Percentiles rank a stretch among this genome's conserved stretches.
phyloP scores from a whole-genome alignment of 257 asterid species.

The Solanum chmielewskii region DNA sequence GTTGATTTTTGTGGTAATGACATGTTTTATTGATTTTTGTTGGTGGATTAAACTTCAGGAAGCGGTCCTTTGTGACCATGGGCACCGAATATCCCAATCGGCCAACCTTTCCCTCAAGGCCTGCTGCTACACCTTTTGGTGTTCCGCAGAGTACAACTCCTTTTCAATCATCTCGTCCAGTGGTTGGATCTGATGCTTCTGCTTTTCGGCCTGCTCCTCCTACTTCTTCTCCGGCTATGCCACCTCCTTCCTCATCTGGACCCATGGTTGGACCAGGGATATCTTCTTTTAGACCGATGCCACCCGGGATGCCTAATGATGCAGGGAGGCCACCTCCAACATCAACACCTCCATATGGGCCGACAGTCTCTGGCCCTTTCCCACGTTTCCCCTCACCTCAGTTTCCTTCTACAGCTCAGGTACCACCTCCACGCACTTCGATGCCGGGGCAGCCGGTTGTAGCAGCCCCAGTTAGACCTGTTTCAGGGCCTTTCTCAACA shows the following conservation, averaged over 20 bases:
- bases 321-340: constrained; percentile 37
- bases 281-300: constrained; percentile 37
- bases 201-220: not conserved
- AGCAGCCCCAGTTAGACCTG: constrained; percentile 36
- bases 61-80: constrained; percentile 30
- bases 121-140: constrained; percentile 41
- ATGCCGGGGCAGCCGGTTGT: constrained; percentile 33
- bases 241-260: not conserved
- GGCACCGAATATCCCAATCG: constrained; percentile 63
- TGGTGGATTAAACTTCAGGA: constrained; percentile 12
- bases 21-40: not conserved
- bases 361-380: constrained; percentile 34
- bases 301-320: constrained; percentile 24
- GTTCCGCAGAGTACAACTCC: constrained; percentile 42
- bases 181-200: constrained; percentile 27
- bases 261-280: constrained; percentile 5
- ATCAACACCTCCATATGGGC: constrained; percentile 30
- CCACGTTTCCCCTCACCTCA: constrained; percentile 34
- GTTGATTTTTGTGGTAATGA: not conserved
- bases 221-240: not conserved
- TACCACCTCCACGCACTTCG: constrained; percentile 28
- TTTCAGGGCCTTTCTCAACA: constrained; percentile 22
- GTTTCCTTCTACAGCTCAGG: constrained; percentile 20
- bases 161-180: constrained; percentile 31
- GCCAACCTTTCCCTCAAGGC: constrained; percentile 42